Base-by-base conservation (phyloP, 2,329 filamentous ascomycete genomes). In the Neophaeococcomyces aloes region DNA sequence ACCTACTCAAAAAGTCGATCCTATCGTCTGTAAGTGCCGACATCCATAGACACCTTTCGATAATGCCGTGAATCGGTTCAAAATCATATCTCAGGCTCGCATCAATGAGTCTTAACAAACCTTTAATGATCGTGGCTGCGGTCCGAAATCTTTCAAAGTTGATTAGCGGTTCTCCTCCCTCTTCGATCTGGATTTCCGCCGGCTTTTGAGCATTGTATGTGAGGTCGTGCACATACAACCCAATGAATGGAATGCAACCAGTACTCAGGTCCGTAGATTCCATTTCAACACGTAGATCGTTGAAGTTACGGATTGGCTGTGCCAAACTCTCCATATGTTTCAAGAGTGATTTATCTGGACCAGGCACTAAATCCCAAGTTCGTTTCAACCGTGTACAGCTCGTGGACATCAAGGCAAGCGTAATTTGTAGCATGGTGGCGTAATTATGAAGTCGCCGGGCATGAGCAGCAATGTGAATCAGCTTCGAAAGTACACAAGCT, bases 161-260 rank as follows among this genome's bases (percentile, higher is more conserved):
- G 45, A 81, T 68, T 42, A 81, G 63, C n/a, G 71, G 65, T 53
- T 78, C 75, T 18, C 67, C 63, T 4, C 60, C 57, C 11, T 53
- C 62, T 11, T 61, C 68, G 42, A 62, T 65, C 10, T 67, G 64
- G 33, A 80, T 68, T 50, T 75, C 71, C 1, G 75, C 69, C 0
- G 78, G 76, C 54, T 81, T 81, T 59, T 81, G 76, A 0, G 77
- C 72, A 56, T 81, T 81, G 62, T 79, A 80, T 38, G 78, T 79
- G 44, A 81, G 65, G 55, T 81, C 78, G 50, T 79, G 77, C 4
- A 78, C 76, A 58, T 81, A 81, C 27, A 81, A 67, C 17, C 76
- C 77, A 50, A 81, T 74, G 58, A 81, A 81, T 3, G 78, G 78
- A 53, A 81, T 78, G 55, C 78, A 80, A 25, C 77, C 77, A 29